Base-by-base conservation (phyloP, 495 filamentous ascomycete species). In the Tetracladium setigerum region DNA sequence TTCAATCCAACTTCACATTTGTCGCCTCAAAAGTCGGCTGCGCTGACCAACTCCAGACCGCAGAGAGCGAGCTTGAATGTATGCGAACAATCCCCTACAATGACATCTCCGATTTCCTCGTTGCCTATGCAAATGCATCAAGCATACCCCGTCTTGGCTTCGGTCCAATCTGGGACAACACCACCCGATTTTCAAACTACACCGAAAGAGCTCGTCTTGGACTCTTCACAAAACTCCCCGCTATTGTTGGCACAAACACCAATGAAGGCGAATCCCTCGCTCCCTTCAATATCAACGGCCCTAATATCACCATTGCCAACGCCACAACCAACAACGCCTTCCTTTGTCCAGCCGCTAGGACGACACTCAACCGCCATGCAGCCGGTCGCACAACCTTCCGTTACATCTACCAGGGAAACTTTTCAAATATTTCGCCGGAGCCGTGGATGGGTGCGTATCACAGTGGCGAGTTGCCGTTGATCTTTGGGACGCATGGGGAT, bases 11-110 rank as follows among this genome's bases (percentile, higher is more conserved):
- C 41, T 73, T 73, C 52, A 62, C 63, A 15, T 69, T 65, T 22
- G 34, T 73, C 6, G 72, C 73, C 8, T 42, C 55, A 32, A 53
- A 62, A 2, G 49, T 72, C 24, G 72, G 71, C 40, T 78, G 74
- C 46, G 63, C 62, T 2, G 64, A 62, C 53, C 57, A 58, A 10
- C 22, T 27, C 7, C 22, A 27, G 7, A 55, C 61, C 9, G 60
- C 66, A 1, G 38, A 55, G 6, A 56, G 60, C 3, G 69, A 74
- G 45, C 37, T 77, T n/a, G 56, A 54, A 2, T 77, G 72, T 46
- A 71, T 77, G 70, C 67, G 64, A 15, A 56, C 60, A 9, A 44
- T 74, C n/a, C 57, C 63, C 14, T 56, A 50, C 47, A 52, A 54
- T 0, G 55, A 54, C 36, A 66, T 76, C 38, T 62, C 67, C 48